phyloP scores from a whole-genome alignment of 768 basidiomycete species.

The Suillus fuscotomentosus region DNA sequence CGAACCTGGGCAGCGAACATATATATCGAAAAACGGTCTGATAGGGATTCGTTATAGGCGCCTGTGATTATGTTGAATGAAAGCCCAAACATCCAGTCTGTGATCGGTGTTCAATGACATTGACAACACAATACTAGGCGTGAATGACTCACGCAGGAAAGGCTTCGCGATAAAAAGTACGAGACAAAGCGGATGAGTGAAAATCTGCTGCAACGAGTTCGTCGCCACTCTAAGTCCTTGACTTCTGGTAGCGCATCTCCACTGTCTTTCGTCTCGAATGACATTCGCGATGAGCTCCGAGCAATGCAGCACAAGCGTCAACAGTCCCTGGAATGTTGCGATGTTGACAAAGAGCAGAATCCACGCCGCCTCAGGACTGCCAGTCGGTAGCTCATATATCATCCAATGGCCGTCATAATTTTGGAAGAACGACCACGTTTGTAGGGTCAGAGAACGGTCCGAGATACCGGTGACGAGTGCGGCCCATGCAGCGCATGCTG shows the following conservation, averaged over 20 bases:
- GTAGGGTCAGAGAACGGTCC: not conserved
- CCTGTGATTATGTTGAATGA: not conserved
- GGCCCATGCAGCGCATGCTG: conserved; percentile 23
- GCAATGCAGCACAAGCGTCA: conserved; percentile 30
- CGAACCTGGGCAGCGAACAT: conserved; percentile 29
- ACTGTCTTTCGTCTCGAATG: conserved; percentile 25
- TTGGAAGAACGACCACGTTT: conserved; percentile 27
- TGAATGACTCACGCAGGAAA: conserved; percentile 23
- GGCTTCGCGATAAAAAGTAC: conserved; percentile 20
- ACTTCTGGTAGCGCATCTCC: conserved; percentile 21
- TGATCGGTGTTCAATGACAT: not conserved
- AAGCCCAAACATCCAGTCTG: conserved; percentile 34
- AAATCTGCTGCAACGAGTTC: conserved; percentile 20
- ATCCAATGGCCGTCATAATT: conserved; percentile 6
- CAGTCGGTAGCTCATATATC: not conserved
- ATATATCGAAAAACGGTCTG: not conserved
- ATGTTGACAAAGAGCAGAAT: conserved; percentile 23
- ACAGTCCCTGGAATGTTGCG: conserved; percentile 25
- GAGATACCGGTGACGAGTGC: conserved; percentile 1
- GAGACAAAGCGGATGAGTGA: conserved; percentile 18
- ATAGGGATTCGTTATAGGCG: no score
- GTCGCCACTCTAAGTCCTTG: conserved; percentile 15
- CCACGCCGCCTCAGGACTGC: conserved; percentile 12
- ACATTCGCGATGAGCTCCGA: conserved; percentile 28
- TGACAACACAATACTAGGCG: not conserved